Evolutionary conservation across 805 yeast species (phyloP), one percentile per base, ranked within the genome.

Genomic region (Aciculoconidium aculeatum): DNA sequence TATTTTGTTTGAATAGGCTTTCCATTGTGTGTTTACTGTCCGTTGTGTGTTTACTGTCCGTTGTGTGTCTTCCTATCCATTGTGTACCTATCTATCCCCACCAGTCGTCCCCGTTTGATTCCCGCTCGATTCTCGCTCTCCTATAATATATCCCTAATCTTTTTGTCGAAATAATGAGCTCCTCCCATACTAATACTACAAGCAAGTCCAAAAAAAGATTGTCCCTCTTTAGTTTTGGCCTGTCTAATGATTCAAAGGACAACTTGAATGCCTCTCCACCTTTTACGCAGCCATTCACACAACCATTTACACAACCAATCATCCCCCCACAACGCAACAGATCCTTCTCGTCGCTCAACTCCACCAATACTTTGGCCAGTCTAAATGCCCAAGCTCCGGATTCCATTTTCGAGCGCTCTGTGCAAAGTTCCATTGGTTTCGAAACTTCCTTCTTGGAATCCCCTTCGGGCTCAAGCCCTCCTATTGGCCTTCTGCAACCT

Each of bases 321-420:
- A n/a, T 24, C 8, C n/a, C 27, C 10, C 16, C 29, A 11, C 7
- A 23, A 19, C 11, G 17, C 27, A 8, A 14, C 18, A 5, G 21
- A 18, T 31, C 34, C 15, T 18, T 27, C 4, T 26, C 30, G 16
- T 27, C 30, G 21, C 23, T 27, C 23, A 18, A 15, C 34, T 36
- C 42, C 20, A 35, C 39, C 8, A 34, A 41, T 16, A 35, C 43
- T n/a, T 40, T 45, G 12, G 39, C 37, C 11, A 26, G 20, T 17
- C n/a, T n/a, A n/a, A n/a, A n/a, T n/a, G 30, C 26, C 28, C 11
- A 27, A 16, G 23, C 34, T 10, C 32, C 32, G 7, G 35, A 30
- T n/a, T 27, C 28, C 35, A 64, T 64, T 27, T 64, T 64, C 37
- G 70, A 64, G 43, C 45, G 69, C 12, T 57, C 63, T 11, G 68